Percentiles rank a stretch among this genome's conserved stretches.
Conservation (phyloP, 2,329 filamentous ascomycete species). For the Nigrospora sphaerica region DNA sequence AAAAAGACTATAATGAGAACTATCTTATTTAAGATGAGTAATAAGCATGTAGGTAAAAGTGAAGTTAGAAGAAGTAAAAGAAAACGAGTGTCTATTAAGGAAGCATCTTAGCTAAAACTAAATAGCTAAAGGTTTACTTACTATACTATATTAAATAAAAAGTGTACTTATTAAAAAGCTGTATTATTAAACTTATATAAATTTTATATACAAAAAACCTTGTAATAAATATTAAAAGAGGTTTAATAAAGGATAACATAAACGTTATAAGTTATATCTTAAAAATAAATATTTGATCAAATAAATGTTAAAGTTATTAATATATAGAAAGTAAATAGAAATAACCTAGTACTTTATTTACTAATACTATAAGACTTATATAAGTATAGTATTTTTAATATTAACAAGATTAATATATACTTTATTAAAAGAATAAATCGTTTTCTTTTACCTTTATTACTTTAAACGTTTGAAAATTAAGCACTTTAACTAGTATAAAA, state of each 20-base stretch:
- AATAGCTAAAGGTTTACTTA: background rate
- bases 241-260: background rate
- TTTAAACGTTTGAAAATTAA: background rate
- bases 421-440: background rate
- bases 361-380: background rate
- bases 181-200: background rate
- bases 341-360: background rate
- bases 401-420: background rate
- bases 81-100: too few species aligned
- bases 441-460: background rate
- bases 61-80: too few species aligned
- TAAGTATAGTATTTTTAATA: constrained; percentile 1
- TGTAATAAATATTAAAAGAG: background rate
- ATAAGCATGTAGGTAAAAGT: too few species aligned
- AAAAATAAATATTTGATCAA: background rate
- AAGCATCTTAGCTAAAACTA: background rate
- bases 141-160: background rate
- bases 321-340: background rate
- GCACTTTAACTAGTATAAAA: background rate
- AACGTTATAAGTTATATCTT: background rate
- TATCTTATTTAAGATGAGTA: too few species aligned
- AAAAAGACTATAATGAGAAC: too few species aligned
- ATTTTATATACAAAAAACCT: background rate
- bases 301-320: background rate
- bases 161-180: background rate